These are phyloP conservation scores for Xylaria scruposa DNA, from an alignment of 495 filamentous ascomycete species.

Conservation along the genomic window DNA sequence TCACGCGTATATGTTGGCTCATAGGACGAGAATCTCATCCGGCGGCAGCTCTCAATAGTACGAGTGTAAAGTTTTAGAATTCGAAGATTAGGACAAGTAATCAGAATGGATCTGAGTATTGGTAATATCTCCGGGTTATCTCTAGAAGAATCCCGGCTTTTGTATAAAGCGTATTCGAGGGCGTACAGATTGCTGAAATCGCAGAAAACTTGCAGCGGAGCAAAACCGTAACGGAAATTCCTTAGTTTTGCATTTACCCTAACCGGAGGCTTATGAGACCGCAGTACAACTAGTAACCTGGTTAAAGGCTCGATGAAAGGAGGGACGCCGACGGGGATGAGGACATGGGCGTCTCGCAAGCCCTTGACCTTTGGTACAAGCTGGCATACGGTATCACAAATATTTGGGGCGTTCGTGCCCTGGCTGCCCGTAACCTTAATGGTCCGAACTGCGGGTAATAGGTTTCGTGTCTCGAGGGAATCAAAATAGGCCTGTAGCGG, in stretches of 20 bases:
- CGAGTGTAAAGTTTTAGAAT: not conserved
- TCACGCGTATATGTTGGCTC: not conserved
- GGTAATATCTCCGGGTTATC: not conserved
- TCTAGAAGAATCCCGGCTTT: not conserved
- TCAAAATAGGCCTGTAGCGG: not conserved
- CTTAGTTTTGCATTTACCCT: not conserved
- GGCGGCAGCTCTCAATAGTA: not conserved
- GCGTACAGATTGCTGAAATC: not conserved
- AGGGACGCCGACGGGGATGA: not conserved
- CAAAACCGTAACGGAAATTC: not conserved
- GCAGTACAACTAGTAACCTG: not conserved
- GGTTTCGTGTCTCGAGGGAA: no score
- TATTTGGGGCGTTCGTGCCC: rapidly evolving
- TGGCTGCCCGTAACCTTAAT: not conserved
- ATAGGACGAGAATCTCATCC: not conserved
- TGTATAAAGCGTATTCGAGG: not conserved
- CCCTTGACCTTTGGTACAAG: not conserved
- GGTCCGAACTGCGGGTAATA: not conserved
- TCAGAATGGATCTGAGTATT: not conserved
- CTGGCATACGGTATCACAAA: not conserved
- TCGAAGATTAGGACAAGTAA: not conserved
- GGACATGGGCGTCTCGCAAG: not conserved
- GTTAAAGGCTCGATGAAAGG: not conserved
- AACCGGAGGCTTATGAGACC: not conserved
- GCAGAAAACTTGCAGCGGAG: not conserved